Evolutionary conservation across 129 eudicot genomes (phyloP), one percentile per base, ranked within the genome.

Genomic region (Ambrosia artemisiifolia): DNA sequence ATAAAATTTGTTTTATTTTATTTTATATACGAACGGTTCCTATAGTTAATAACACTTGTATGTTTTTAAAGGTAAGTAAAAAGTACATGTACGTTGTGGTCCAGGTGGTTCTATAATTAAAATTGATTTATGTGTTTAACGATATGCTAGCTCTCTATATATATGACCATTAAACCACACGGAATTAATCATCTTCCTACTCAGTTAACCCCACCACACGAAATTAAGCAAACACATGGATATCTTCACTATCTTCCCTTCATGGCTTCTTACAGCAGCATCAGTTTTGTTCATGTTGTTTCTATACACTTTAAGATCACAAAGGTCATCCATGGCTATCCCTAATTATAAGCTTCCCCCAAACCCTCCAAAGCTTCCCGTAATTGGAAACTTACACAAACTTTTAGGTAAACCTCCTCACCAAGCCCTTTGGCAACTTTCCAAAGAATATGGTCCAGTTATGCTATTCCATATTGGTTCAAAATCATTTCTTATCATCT

Each of bases 321-420:
- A 33, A 0, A 69, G 3, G 46, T 34, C 61, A 14, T 16, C 47
- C 73, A 32, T 33, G 16, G 28, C 59, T 32, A n/a, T n/a, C n/a
- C n/a, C n/a, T n/a, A n/a, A n/a, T n/a, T n/a, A n/a, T n/a, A 53
- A 51, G 48, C 49, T 35, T 5, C 76, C 76, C 19, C 76, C 76
- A 24, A 24, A 24, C 28, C 28, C 28, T 24, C 28, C 28, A 24
- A 24, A 24, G 1, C 28, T 24, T 24, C 66, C 75, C 3, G 13
- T 71, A 18, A 71, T 56, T 3, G 75, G 75, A 13, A 71, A 71
- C 66, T 30, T 72, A 11, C 76, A 72, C 68, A 67, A 72, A 14
- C 35, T 72, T 12, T 6, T 40, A 11, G 59, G 57, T 8, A 56
- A 57, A 16, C 40, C 56, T 46, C 76, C 56, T 3, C 76, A 59